Percentiles rank a stretch among this genome's conserved stretches.
These are phyloP conservation scores for Nemophila menziesii DNA, from an alignment of 257 asterid species.

Conservation along the genomic window DNA sequence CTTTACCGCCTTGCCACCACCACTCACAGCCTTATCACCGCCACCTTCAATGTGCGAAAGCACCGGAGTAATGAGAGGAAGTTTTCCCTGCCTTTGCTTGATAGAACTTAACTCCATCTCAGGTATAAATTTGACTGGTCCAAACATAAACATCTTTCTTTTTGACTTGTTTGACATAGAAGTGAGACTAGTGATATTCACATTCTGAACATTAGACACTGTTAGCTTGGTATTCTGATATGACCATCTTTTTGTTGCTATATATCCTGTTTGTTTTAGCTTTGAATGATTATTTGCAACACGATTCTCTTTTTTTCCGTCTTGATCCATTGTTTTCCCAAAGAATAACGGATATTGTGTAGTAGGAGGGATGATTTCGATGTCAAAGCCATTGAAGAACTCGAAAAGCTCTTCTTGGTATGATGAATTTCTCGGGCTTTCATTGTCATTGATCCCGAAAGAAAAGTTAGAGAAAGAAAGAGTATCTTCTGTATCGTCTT, in stretches of 20 bases:
- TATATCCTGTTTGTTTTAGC: no score
- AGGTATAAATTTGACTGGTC: conserved; percentile 60
- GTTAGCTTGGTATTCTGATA: not conserved
- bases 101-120: conserved; percentile 70
- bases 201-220: conserved; percentile 26
- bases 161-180: conserved; percentile 61
- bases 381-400: no score
- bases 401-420: no score
- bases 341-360: not conserved
- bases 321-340: no score
- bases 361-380: no score
- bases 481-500: conserved; percentile 12
- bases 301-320: no score
- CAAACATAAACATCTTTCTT: conserved; percentile 64
- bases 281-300: conserved; percentile 2
- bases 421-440: no score
- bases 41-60: conserved; percentile 10
- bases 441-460: not conserved
- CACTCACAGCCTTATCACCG: conserved; percentile 7
- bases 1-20: conserved; percentile 2
- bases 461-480: conserved; percentile 25
- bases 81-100: conserved; percentile 39
- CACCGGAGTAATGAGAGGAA: not conserved
- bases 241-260: not conserved
- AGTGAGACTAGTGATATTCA: conserved; percentile 47